Conservation (phyloP, 2,329 filamentous ascomycete species). For the Cordyceps militaris region DNA sequence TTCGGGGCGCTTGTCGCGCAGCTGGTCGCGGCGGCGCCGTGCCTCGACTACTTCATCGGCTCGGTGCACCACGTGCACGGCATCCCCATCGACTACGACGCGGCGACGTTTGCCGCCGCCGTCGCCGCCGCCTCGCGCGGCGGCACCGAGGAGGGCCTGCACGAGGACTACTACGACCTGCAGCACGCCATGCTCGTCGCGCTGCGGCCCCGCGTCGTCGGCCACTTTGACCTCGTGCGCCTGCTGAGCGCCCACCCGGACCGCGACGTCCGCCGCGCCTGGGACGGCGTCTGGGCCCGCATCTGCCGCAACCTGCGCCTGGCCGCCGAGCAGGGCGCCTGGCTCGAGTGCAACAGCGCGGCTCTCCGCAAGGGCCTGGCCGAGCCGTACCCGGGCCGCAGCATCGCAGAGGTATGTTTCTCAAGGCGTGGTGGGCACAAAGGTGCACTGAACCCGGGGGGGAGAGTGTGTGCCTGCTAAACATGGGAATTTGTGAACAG, state of each 20-base stretch:
- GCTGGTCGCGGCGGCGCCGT: conserved; percentile 46
- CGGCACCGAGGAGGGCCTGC: conserved; percentile 63
- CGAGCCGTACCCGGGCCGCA: conserved; percentile 79
- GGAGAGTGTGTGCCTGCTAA: background rate
- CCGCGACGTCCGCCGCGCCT: conserved; percentile 49
- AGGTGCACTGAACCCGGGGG: too few relatives aligned
- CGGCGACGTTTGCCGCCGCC: conserved; percentile 51
- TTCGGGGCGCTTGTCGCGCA: conserved; percentile 54
- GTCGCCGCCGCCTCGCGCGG: conserved; percentile 24
- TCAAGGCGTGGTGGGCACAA: too few relatives aligned
- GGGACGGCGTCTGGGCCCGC: conserved; percentile 63
- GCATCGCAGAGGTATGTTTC: conserved; percentile 65
- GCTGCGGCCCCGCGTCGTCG: conserved; percentile 70
- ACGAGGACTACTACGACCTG: conserved; percentile 78
- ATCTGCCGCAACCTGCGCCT: conserved; percentile 68
- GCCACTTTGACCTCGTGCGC: conserved; percentile 89
- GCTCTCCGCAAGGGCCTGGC: conserved; percentile 81
- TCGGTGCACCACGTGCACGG: conserved; percentile 85
- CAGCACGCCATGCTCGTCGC: conserved; percentile 73
- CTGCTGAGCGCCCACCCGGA: conserved; percentile 66
- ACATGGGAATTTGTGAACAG: too few relatives aligned
- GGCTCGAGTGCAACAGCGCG: conserved; percentile 85
- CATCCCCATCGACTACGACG: conserved; percentile 84
- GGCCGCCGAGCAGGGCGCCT: conserved; percentile 65
- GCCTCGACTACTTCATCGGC: conserved; percentile 85